Evolutionary conservation across 169 alveolate genomes (phyloP).

Genomic region (Hammondia hammondi): DNA sequence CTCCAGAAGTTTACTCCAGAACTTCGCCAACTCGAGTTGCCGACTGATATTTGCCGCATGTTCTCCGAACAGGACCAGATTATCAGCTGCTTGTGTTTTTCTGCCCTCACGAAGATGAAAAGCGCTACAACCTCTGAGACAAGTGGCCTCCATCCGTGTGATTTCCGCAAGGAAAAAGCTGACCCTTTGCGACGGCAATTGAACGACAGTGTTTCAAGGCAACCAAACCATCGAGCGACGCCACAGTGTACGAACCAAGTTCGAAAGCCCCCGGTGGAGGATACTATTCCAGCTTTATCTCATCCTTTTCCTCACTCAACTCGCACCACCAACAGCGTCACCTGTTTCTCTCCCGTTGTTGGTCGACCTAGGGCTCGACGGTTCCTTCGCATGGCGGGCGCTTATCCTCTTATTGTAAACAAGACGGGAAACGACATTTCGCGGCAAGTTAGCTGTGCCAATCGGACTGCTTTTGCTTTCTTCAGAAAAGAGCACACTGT

Average conservation of each 20-base stretch:
- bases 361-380: background rate
- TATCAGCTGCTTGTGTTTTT: conserved; percentile 64
- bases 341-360: background rate
- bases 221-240: background rate
- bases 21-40: conserved; percentile 61
- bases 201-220: background rate
- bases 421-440: background rate
- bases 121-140: background rate
- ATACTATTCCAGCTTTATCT: background rate
- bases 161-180: background rate
- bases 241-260: background rate
- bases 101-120: conserved; percentile 52
- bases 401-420: background rate
- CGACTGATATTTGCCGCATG: conserved; percentile 43
- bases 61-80: conserved; percentile 54
- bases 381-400: background rate
- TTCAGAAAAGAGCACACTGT: background rate
- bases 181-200: background rate
- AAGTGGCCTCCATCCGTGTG: background rate
- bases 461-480: background rate
- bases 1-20: conserved; percentile 26
- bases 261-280: background rate
- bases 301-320: background rate
- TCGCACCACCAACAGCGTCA: background rate
- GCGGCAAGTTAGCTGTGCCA: background rate